These are phyloP conservation scores for Miscanthus lutarioriparius DNA, from an alignment of 176 grass and related monocot species.

Conservation along the genomic window DNA sequence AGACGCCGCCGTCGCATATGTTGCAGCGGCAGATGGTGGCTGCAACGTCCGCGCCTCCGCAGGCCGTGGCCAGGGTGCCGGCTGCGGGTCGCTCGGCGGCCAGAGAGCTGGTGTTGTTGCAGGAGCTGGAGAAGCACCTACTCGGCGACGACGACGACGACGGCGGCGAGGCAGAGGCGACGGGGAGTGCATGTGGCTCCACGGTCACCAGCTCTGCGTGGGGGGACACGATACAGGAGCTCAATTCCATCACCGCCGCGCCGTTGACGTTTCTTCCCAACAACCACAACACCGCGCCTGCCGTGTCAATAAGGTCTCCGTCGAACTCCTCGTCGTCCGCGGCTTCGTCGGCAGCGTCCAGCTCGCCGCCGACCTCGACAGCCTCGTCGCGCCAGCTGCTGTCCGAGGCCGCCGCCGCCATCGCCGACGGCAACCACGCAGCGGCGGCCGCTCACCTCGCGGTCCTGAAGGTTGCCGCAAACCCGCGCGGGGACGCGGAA, in stretches of 20 bases:
- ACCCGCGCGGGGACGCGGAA: constrained; percentile 53
- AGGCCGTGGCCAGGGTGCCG: not conserved
- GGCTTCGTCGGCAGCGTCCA: constrained; percentile 58
- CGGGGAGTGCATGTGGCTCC: constrained; percentile 51
- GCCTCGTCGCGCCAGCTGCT: constrained; percentile 55
- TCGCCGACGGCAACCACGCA: constrained; percentile 54
- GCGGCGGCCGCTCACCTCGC: constrained; percentile 43
- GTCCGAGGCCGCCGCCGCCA: constrained; percentile 46
- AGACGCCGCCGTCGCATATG: not conserved
- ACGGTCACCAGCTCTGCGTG: constrained; percentile 53
- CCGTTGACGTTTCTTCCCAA: not conserved
- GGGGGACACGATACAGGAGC: constrained; percentile 54
- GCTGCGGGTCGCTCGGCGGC: constrained; percentile 4
- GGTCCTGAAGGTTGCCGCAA: constrained; percentile 28
- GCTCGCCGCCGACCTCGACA: constrained; percentile 50
- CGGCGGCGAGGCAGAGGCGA: constrained; percentile 24
- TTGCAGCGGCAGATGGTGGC: constrained; percentile 21
- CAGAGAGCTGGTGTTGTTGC: constrained; percentile 44
- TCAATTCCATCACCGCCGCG: constrained; percentile 31
- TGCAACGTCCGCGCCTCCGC: not conserved
- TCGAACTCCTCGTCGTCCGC: constrained; percentile 68
- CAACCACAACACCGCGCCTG: not conserved
- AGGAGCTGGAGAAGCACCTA: constrained; percentile 73
- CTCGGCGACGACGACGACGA: constrained; percentile 42
- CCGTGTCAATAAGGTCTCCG: constrained; percentile 41